A percentile compares a stretch with the other conserved stretches of the same genome.
These are phyloP conservation scores for Diutina mesorugosa DNA, from an alignment of 1,139 yeast species.

Conservation along the genomic window DNA sequence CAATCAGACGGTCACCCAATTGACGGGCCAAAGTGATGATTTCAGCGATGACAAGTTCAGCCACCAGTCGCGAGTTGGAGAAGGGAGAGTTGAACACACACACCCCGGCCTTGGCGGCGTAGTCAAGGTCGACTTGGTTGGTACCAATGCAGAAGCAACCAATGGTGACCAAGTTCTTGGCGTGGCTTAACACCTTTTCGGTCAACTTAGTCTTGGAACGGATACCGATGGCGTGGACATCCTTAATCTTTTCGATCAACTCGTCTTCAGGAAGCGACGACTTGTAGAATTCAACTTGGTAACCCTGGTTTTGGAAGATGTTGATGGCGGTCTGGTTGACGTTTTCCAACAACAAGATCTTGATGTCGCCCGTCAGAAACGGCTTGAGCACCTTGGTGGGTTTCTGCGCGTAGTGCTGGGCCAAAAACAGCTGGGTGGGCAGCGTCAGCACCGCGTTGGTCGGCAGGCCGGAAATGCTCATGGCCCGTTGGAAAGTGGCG, in stretches of 20 bases:
- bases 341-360: constrained; percentile 80
- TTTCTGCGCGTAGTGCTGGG: constrained; percentile 27
- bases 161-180: constrained; percentile 77
- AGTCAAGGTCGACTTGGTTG: constrained; percentile 88
- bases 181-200: constrained; percentile 65
- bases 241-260: constrained; percentile 83
- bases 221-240: constrained; percentile 94
- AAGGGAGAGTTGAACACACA: constrained; percentile 98
- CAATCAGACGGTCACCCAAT: constrained; percentile 92
- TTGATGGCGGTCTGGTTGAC: constrained; percentile 87
- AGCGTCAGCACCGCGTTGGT: constrained; percentile 65
- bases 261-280: constrained; percentile 86
- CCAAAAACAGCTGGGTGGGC: constrained; percentile 43
- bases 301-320: constrained; percentile 79
- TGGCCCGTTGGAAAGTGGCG: constrained; percentile 1
- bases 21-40: constrained; percentile 91
- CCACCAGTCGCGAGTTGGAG: constrained; percentile 96
- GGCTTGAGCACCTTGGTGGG: constrained; percentile 69
- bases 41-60: constrained; percentile 94
- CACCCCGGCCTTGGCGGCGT: constrained; percentile 86
- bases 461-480: not conserved
- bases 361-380: constrained; percentile 83
- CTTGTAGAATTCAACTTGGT: constrained; percentile 92
- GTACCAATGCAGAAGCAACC: constrained; percentile 99
- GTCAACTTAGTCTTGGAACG: constrained; percentile 92